A percentile compares a stretch with the other conserved stretches of the same genome.
phyloP scores from a whole-genome alignment of 2,329 filamentous ascomycete species.

The Talaromyces sp. region DNA sequence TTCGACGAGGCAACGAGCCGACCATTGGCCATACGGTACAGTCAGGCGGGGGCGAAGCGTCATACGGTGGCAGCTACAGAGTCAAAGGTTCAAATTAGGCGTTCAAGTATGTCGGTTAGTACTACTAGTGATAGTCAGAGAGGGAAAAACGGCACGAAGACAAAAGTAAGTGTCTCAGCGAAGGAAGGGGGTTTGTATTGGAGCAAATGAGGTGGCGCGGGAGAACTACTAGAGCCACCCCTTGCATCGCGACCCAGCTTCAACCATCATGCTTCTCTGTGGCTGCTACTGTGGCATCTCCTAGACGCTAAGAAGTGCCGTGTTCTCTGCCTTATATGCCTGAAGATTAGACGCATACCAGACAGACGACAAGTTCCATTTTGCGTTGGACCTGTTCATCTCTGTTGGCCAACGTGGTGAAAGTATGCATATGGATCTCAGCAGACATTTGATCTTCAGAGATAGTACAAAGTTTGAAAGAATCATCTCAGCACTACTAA shows the following conservation, averaged over 20 bases:
- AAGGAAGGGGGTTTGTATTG: constrained; percentile 10
- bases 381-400: background rate
- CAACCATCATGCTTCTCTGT: constrained; percentile 20
- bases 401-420: constrained; percentile 1
- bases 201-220: constrained; percentile 23
- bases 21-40: constrained; percentile 9
- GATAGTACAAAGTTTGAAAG: too few relatives aligned
- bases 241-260: constrained; percentile 25
- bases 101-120: background rate
- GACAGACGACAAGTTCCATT: background rate
- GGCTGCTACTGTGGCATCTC: constrained; percentile 14
- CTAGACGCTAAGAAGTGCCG: constrained; percentile 2
- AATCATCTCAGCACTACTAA: too few relatives aligned
- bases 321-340: background rate
- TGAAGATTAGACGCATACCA: constrained; percentile 11
- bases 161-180: constrained; percentile 6
- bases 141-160: constrained; percentile 1
- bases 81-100: background rate
- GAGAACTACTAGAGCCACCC: constrained; percentile 25
- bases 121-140: background rate
- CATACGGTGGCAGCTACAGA: background rate
- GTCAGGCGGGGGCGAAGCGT: constrained; percentile 4
- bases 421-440: background rate
- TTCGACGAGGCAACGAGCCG: background rate
- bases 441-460: background rate